Conservation (phyloP, 2,329 filamentous ascomycete genomes). For the Colletotrichum zoysiae region DNA sequence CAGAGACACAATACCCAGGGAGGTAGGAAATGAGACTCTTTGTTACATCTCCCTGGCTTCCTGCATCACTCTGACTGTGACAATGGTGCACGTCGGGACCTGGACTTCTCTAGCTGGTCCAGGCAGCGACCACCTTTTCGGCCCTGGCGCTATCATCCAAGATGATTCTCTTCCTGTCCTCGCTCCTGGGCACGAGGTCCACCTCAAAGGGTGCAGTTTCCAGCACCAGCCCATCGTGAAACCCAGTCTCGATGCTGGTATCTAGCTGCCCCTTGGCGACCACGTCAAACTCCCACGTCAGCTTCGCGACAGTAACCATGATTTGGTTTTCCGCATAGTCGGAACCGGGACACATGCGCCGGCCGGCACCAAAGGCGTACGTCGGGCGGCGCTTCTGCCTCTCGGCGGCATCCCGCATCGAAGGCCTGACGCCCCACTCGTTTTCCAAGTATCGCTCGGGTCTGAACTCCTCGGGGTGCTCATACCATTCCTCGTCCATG, state of each 20-base stretch:
- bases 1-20: too few relatives aligned
- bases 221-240: conserved; percentile 41
- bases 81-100: not conserved
- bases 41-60: too few relatives aligned
- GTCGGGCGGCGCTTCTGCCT: conserved; percentile 43
- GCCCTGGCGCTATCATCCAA: conserved; percentile 25
- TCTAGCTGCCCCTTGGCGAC: conserved; percentile 45
- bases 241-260: conserved; percentile 45
- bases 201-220: conserved; percentile 44
- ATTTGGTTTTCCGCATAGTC: conserved; percentile 62
- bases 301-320: conserved; percentile 53
- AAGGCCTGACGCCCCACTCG: conserved; percentile 31
- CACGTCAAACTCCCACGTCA: conserved; percentile 63
- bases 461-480: conserved; percentile 46
- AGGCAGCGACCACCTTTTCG: conserved; percentile 6
- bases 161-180: conserved; percentile 39
- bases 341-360: conserved; percentile 62
- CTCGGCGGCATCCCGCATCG: conserved; percentile 14
- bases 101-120: not conserved
- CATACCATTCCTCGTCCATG: conserved; percentile 44
- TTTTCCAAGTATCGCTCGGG: conserved; percentile 47
- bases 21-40: too few relatives aligned
- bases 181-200: conserved; percentile 43
- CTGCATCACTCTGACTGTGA: too few relatives aligned
- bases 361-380: conserved; percentile 62